Conservation (phyloP, 495 filamentous ascomycete genomes). For the Oidiodendron maius region DNA sequence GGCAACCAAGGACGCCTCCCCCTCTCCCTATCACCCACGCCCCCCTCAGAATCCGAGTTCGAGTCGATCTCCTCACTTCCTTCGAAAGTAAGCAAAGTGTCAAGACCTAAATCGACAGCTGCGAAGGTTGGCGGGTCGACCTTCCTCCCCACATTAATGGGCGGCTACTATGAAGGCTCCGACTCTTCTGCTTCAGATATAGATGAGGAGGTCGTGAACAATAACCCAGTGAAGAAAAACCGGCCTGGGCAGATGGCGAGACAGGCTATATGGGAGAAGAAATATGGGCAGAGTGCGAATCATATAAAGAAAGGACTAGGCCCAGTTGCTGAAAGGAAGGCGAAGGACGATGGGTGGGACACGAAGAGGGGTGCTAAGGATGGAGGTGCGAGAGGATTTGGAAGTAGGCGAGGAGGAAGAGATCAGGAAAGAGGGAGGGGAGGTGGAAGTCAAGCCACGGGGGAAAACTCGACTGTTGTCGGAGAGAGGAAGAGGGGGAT, state of each 20-base stretch:
- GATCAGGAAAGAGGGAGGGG: conserved; percentile 10
- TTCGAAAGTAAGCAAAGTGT: conserved; percentile 22
- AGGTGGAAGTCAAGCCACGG: conserved; percentile 7
- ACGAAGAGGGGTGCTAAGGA: conserved; percentile 33
- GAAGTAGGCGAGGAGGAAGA: background rate
- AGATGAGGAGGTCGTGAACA: conserved; percentile 22
- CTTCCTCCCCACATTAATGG: conserved; percentile 85
- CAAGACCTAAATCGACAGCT: conserved; percentile 24
- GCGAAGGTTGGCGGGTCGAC: conserved; percentile 38
- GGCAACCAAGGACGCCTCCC: conserved; percentile 11
- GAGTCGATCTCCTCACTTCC: conserved; percentile 34
- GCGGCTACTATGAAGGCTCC: conserved; percentile 88
- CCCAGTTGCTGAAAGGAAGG: conserved; percentile 9
- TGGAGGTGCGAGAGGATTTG: background rate
- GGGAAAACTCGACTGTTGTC: conserved; percentile 17
- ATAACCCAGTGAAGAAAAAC: conserved; percentile 57
- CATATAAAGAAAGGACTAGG: conserved; percentile 44
- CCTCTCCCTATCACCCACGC: conserved; percentile 17
- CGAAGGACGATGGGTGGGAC: conserved; percentile 26
- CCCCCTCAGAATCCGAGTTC: conserved; percentile 8
- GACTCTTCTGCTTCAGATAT: conserved; percentile 47
- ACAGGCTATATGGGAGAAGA: conserved; percentile 86
- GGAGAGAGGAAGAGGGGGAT: conserved; percentile 12
- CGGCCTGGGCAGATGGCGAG: conserved; percentile 83
- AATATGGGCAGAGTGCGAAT: conserved; percentile 71